These are phyloP conservation scores for Globisporangium ultimum DNA, from an alignment of 352 stramenopile species.

Conservation along the genomic window DNA sequence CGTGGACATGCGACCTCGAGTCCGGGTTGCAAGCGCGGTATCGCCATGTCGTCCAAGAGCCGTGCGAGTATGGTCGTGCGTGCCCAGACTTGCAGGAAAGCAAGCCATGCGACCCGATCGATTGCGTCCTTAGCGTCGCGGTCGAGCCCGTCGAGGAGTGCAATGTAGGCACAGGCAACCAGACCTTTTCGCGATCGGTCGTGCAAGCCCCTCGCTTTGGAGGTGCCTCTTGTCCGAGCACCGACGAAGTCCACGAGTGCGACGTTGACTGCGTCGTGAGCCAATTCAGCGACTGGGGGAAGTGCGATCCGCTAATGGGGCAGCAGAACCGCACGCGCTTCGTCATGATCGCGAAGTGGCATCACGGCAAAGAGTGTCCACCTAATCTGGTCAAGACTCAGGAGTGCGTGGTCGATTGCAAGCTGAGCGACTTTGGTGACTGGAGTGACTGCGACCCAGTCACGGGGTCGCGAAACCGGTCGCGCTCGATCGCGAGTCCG, in stretches of 20 bases:
- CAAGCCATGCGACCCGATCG: slow-evolving; percentile 26
- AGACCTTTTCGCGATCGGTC: slow-evolving; percentile 28
- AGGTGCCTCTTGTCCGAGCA: slow-evolving; percentile 23
- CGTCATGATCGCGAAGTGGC: slow-evolving; percentile 20
- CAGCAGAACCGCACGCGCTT: slow-evolving; percentile 32
- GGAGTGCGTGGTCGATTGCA: slow-evolving; percentile 43
- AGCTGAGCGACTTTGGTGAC: slow-evolving; percentile 23
- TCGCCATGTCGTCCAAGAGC: slow-evolving; percentile 26
- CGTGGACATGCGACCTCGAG: slow-evolving; percentile 30
- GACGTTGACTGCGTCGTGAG: slow-evolving; percentile 37
- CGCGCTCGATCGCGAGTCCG: slow-evolving; percentile 21
- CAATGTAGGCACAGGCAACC: slow-evolving; percentile 18
- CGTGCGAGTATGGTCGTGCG: slow-evolving; percentile 22
- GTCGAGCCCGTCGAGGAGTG: slow-evolving; percentile 25
- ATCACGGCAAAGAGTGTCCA: slow-evolving; percentile 32
- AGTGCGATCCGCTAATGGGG: slow-evolving; percentile 27
- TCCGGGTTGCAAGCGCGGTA: slow-evolving; percentile 29
- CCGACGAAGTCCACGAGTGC: slow-evolving; percentile 26
- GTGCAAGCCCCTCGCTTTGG: slow-evolving; percentile 27
- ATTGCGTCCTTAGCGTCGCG: slow-evolving; percentile 40
- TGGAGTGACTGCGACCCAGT: slow-evolving; percentile 33
- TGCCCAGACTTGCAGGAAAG: slow-evolving; percentile 30
- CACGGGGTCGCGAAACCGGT: slow-evolving; percentile 19
- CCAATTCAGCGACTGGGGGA: slow-evolving; percentile 34
- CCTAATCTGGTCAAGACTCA: slow-evolving; percentile 18